Evolutionary conservation across 2,329 filamentous ascomycete genomes (phyloP).

Genomic region (Botryotinia convoluta): DNA sequence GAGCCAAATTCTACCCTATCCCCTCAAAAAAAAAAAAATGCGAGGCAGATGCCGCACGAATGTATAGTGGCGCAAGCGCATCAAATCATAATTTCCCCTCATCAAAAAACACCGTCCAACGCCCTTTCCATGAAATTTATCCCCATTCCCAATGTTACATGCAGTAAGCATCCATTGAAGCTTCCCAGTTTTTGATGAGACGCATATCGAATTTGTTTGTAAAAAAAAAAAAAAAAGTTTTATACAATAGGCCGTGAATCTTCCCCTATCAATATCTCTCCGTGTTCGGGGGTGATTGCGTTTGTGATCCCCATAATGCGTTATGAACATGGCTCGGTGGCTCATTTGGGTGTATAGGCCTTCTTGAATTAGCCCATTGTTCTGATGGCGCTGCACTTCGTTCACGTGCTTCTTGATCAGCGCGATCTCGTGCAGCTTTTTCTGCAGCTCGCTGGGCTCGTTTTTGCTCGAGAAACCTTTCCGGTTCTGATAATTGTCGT

Average conservation of each 20-base stretch:
- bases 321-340: conserved; percentile 11
- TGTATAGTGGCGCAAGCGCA: conserved; percentile 14
- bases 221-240: background rate
- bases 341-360: background rate
- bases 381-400: background rate
- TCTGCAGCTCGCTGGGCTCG: conserved; percentile 13
- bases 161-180: background rate
- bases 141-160: conserved; percentile 5
- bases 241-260: conserved; percentile 12
- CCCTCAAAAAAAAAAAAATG: background rate
- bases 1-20: background rate
- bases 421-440: background rate
- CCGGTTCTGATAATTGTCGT: conserved; percentile 21
- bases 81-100: conserved; percentile 9
- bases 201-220: background rate
- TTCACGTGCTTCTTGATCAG: background rate
- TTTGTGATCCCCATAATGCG: conserved; percentile 15
- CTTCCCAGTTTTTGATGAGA: background rate
- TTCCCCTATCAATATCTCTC: background rate
- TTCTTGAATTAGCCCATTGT: conserved; percentile 8
- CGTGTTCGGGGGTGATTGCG: background rate
- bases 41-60: conserved; percentile 9
- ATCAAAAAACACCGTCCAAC: conserved; percentile 5
- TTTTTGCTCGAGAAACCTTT: conserved; percentile 28
- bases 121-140: background rate